Percentiles rank a stretch among this genome's conserved stretches.
These are phyloP conservation scores for Agaricus bisporus DNA, from an alignment of 768 basidiomycete species.

Conservation along the genomic window DNA sequence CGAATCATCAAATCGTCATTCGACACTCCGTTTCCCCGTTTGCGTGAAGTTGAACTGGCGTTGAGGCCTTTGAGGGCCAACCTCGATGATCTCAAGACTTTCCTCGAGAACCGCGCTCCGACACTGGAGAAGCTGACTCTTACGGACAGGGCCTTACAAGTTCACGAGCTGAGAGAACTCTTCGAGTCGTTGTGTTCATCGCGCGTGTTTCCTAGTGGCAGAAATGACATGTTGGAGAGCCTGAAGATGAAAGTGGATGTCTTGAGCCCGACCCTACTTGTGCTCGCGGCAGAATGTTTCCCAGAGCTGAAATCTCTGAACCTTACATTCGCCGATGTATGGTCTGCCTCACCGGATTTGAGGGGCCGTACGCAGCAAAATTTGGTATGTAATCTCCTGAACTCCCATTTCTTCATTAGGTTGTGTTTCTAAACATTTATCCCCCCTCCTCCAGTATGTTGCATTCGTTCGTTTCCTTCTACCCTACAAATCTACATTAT, in stretches of 20 bases:
- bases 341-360: background rate
- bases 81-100: slow-evolving; percentile 20
- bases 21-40: slow-evolving; percentile 22
- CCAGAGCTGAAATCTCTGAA: slow-evolving; percentile 7
- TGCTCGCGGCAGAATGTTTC: slow-evolving; percentile 1
- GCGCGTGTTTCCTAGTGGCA: background rate
- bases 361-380: background rate
- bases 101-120: slow-evolving; percentile 23
- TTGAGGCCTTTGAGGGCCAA: slow-evolving; percentile 33
- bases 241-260: slow-evolving; percentile 7
- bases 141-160: slow-evolving; percentile 28
- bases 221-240: background rate
- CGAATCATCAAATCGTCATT: slow-evolving; percentile 24
- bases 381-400: slow-evolving; percentile 1
- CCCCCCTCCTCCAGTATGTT: background rate
- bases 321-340: slow-evolving; percentile 8
- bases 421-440: background rate
- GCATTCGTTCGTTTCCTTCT: background rate
- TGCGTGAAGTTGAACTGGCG: slow-evolving; percentile 27
- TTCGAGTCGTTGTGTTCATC: slow-evolving; percentile 17
- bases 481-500: background rate
- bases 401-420: background rate
- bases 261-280: slow-evolving; percentile 4
- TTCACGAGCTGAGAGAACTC: slow-evolving; percentile 23
- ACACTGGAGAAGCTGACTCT: slow-evolving; percentile 28